phyloP scores from a whole-genome alignment of 1,139 yeast genomes.

The Meyerozyma athensensis region DNA sequence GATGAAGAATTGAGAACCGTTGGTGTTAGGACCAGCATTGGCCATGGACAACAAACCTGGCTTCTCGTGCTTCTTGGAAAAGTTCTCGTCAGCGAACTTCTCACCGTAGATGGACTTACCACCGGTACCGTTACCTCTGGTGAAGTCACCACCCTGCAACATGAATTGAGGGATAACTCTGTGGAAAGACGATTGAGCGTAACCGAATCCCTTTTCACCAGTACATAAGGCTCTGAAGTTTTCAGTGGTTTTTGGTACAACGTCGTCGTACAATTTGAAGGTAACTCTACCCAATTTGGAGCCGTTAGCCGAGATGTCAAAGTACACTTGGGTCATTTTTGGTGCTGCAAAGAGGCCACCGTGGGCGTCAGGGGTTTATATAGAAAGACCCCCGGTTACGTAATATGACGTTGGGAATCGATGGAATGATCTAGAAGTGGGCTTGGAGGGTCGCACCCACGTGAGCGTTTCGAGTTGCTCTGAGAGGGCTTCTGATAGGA shows the following conservation, averaged over 20 bases:
- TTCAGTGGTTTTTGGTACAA: conserved; percentile 96
- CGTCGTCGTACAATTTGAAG: conserved; percentile 87
- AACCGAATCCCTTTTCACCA: conserved; percentile 97
- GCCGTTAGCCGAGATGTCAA: conserved; percentile 72
- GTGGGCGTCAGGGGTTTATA: conserved; percentile 3
- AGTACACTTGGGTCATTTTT: conserved; percentile 61
- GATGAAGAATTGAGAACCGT: conserved; percentile 98
- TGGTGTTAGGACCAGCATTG: conserved; percentile 99
- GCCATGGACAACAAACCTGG: conserved; percentile 99
- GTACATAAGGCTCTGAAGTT: conserved; percentile 96
- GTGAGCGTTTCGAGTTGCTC: too few species aligned
- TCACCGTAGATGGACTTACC: conserved; percentile 98
- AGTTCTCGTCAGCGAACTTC: conserved; percentile 95
- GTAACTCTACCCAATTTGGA: conserved; percentile 63
- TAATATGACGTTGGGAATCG: background rate
- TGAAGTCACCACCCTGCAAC: conserved; percentile 99
- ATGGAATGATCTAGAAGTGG: conserved; percentile 1
- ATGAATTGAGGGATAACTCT: conserved; percentile 97
- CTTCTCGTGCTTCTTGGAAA: conserved; percentile 73
- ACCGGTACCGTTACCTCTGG: conserved; percentile 92
- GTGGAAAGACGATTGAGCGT: conserved; percentile 91
- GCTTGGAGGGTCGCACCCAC: background rate
- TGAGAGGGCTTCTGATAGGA: background rate
- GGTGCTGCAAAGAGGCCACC: background rate
- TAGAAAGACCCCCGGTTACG: background rate